Conservation (phyloP, 1,284 basidiomycete species). For the Sanghuangporus baumii region DNA sequence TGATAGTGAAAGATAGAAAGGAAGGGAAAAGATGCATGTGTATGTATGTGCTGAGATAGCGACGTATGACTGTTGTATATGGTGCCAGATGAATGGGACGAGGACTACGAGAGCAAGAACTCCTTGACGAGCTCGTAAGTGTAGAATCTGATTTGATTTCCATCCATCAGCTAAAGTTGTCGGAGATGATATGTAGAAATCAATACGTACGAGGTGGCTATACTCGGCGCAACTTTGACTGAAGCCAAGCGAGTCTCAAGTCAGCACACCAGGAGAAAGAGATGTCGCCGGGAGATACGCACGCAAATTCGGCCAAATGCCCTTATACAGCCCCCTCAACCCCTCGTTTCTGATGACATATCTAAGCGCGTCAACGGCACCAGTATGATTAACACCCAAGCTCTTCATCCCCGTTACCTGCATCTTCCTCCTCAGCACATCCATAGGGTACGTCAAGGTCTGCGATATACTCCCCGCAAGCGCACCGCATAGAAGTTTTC, state of each 20-base stretch:
- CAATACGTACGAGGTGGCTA: slow-evolving; percentile 59
- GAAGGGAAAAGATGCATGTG: neutral
- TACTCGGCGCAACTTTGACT: slow-evolving; percentile 91
- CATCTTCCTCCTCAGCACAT: slow-evolving; percentile 92
- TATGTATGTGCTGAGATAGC: neutral
- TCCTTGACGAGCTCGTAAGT: slow-evolving; percentile 17
- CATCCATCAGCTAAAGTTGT: neutral
- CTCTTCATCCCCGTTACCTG: slow-evolving; percentile 84
- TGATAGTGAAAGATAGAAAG: neutral
- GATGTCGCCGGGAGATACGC: slow-evolving; percentile 33
- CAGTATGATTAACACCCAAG: slow-evolving; percentile 59
- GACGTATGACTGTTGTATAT: neutral
- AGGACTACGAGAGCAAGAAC: slow-evolving; percentile 1
- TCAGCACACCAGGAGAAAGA: slow-evolving; percentile 15
- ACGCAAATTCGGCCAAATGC: slow-evolving; percentile 89
- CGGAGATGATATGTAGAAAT: neutral
- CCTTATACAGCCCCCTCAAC: slow-evolving; percentile 72
- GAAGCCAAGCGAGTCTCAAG: slow-evolving; percentile 13
- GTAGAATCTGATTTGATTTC: slow-evolving; percentile 1
- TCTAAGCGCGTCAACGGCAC: slow-evolving; percentile 71
- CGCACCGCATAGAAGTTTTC: slow-evolving; percentile 74
- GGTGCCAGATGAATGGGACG: neutral
- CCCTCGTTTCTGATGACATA: slow-evolving; percentile 75
- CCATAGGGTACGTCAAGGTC: slow-evolving; percentile 93
- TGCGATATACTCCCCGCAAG: slow-evolving; percentile 85